These are phyloP conservation scores for Steccherinum ochraceum DNA, from an alignment of 768 basidiomycete species.

Conservation along the genomic window DNA sequence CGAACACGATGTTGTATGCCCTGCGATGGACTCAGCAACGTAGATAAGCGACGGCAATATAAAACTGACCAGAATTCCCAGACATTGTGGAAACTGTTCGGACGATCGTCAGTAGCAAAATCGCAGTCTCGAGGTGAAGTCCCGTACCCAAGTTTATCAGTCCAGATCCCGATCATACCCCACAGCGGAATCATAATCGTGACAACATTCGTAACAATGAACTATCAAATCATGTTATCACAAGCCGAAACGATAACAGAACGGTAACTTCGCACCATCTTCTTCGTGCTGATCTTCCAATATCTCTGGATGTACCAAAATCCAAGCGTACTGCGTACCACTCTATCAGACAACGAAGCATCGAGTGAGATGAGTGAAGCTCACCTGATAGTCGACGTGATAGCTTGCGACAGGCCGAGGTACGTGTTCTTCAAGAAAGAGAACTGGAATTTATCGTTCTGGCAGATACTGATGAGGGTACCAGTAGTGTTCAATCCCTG, in stretches of 20 bases:
- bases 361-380: neutral
- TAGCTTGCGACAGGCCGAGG: slow-evolving; percentile 67
- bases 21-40: slow-evolving; percentile 25
- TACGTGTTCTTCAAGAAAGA: slow-evolving; percentile 81
- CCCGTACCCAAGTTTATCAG: slow-evolving; percentile 59
- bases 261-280: slow-evolving; percentile 53
- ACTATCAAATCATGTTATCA: slow-evolving; percentile 33
- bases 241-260: neutral
- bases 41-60: neutral
- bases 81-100: slow-evolving; percentile 68
- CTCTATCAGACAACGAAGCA: neutral
- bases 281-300: slow-evolving; percentile 76
- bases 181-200: slow-evolving; percentile 77
- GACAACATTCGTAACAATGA: slow-evolving; percentile 68
- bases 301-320: slow-evolving; percentile 83
- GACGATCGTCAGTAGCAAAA: no score
- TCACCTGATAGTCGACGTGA: slow-evolving; percentile 52
- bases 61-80: slow-evolving; percentile 79
- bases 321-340: slow-evolving; percentile 46
- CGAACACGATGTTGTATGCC: slow-evolving; percentile 77
- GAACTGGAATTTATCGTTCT: slow-evolving; percentile 76
- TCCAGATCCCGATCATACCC: slow-evolving; percentile 88
- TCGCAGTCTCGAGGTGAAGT: neutral
- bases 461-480: slow-evolving; percentile 68
- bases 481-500: slow-evolving; percentile 80